Evolutionary conservation across 2,329 filamentous ascomycete species (phyloP), one percentile per base, ranked within the genome.

Genomic region (Verticillium longisporum): DNA sequence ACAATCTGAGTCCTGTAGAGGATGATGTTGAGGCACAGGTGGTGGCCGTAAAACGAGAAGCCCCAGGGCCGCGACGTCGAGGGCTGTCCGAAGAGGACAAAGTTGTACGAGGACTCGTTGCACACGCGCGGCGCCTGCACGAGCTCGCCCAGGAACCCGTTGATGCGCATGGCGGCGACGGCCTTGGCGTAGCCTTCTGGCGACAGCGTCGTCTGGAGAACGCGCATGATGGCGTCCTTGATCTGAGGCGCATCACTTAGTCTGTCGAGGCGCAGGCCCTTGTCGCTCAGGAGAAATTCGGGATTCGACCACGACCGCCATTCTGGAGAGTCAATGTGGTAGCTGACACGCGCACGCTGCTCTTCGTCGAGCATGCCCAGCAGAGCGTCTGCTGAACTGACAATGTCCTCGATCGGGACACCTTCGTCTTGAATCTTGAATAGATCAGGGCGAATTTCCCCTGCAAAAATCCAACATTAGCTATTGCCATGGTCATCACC

Each of bases 61-160:
- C 89, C 89, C 89, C 89, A 92, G 0, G 88, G 86, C 2, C 74
- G 66, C 0, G 76, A 76, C 0, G 75, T 69, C 0, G 84, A 87
- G 0, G 88, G 88, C 10, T 73, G 72, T 11, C 88, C 88, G 68
- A 92, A 92, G 1, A 92, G 75, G 38, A 85, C 83, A 62, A 91
- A 88, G 73, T 92, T 92, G 79, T 92, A 92, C 1, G 86, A 90
- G 74, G 83, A 85, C 70, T 91, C 84, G 74, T 91, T 92, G 82
- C 90, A 85, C 59, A 92, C 82, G 6, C 75, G 71, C 0, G 83
- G 80, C 0, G 84, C 80, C 37, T 83, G 69, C 57, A 90, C 85
- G 0, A 92, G 78, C 62, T 89, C 81, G 55, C 89, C 89, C 0
- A 92, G 80, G 73, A 91, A 92, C 60, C 87, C 85, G 72, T 92